Evolutionary conservation across 2,329 filamentous ascomycete genomes (phyloP), one percentile per base, ranked within the genome.

Genomic region (Scytalidium sp.): DNA sequence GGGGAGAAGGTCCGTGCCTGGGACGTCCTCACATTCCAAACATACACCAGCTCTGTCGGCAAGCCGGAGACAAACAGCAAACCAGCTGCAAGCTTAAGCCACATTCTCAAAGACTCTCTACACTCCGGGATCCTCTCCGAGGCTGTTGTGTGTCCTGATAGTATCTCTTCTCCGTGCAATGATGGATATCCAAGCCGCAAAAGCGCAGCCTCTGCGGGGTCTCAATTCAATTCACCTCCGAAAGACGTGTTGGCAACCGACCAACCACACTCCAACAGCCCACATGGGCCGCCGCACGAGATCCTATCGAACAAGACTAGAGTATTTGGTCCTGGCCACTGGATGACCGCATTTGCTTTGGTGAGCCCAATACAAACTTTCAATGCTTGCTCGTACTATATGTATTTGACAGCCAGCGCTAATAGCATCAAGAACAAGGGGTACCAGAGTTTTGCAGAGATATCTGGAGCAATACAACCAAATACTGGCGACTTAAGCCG

Each of bases 291-390:
- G 22, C 22, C 6, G 21, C 19, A 40, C 9, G 17, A 15, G 27
- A 32, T 39, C 20, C 10, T 17, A 40, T 19, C 27, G 11, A 66
- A 70, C 49, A 70, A 71, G 54, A 65, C 67, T 4, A 64, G 67
- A 21, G 56, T 65, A 3, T 45, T 67, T 7, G 58, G 64, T 46
- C 67, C 62, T 56, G 68, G 61, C 49, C 58, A 64, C 23, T 65
- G 62, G 61, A 58, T 68, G 56, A 62, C 60, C 7, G 56, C 47
- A 10, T 58, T 61, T n/a, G 44, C 58, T 44, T 63, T 68, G 59
- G 67, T 68, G 65, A 8, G 22, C 40, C 22, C n/a, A 20, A 19
- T 19, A 27, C 41, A 22, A 19, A 17, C 45, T 29, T 29, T 21
- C 15, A 6, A 43, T 36, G 36, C 27, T 22, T 46, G 25, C 21